Conservation (phyloP, 352 stramenopile species). For the Pythium phragmiticola region DNA sequence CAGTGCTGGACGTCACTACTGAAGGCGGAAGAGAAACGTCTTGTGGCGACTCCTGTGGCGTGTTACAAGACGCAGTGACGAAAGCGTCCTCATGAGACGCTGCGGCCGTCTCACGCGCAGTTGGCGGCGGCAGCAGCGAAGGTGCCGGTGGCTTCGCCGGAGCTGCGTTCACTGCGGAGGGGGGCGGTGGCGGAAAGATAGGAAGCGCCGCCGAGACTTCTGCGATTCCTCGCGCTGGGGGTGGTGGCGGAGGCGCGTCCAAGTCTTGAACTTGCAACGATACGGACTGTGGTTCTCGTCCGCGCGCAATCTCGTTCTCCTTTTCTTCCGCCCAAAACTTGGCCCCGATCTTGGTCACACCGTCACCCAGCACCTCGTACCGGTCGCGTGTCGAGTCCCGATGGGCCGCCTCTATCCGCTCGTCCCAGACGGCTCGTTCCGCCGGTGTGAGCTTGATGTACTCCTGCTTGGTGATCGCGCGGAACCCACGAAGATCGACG, state of each 20-base stretch:
- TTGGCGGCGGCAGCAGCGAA: not conserved
- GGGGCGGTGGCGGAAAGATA: not conserved
- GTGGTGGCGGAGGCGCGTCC: not conserved
- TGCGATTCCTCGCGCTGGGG: not conserved
- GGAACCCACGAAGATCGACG: slow-evolving; percentile 52
- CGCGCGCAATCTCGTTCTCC: slow-evolving; percentile 10
- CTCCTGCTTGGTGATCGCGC: slow-evolving; percentile 63
- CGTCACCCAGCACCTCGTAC: slow-evolving; percentile 42
- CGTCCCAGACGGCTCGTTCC: slow-evolving; percentile 57
- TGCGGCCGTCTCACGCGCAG: not conserved
- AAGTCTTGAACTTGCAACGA: slow-evolving; percentile 6
- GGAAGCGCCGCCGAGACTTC: not conserved
- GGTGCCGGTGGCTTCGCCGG: not conserved
- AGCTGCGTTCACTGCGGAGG: not conserved
- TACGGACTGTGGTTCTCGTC: slow-evolving; percentile 2
- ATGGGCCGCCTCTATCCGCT: slow-evolving; percentile 53
- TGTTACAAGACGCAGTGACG: too few relatives aligned
- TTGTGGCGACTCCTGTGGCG: too few relatives aligned
- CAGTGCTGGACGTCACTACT: not conserved
- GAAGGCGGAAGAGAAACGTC: too few relatives aligned
- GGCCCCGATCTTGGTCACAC: slow-evolving; percentile 39
- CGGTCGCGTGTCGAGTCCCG: slow-evolving; percentile 37
- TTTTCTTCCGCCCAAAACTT: slow-evolving; percentile 50
- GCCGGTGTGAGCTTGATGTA: slow-evolving; percentile 44
- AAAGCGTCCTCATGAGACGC: not conserved